Evolutionary conservation across 441 rosid species (phyloP).

Genomic region (Gossypium aridum): DNA sequence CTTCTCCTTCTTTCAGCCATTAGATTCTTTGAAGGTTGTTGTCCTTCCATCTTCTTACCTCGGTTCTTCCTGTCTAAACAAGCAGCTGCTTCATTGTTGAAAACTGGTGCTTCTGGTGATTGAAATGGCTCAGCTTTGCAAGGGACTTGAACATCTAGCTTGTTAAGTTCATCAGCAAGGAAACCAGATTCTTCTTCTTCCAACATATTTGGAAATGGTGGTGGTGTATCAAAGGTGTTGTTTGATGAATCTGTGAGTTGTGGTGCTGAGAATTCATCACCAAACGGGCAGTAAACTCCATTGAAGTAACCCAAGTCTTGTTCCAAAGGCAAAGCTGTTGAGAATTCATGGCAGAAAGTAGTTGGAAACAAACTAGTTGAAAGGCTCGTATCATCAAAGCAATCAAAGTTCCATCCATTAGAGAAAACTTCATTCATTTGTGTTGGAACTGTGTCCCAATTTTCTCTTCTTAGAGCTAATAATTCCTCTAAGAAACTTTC

Average conservation of each 20-base stretch:
- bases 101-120: slow-evolving; percentile 25
- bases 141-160: slow-evolving; percentile 22
- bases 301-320: slow-evolving; percentile 30
- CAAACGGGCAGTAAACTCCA: slow-evolving; percentile 26
- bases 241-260: slow-evolving; percentile 42
- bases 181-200: slow-evolving; percentile 30
- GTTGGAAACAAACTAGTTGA: slow-evolving; percentile 12
- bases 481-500: slow-evolving; percentile 37
- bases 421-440: slow-evolving; percentile 33
- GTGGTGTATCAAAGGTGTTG: slow-evolving; percentile 32
- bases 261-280: slow-evolving; percentile 28
- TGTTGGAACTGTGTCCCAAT: slow-evolving; percentile 25
- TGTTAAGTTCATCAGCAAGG: slow-evolving; percentile 23
- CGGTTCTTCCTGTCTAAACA: slow-evolving; percentile 18
- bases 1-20: slow-evolving; percentile 72
- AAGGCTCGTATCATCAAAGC: slow-evolving; percentile 16
- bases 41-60: slow-evolving; percentile 33
- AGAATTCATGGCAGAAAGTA: slow-evolving; percentile 21
- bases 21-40: slow-evolving; percentile 63
- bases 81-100: slow-evolving; percentile 18
- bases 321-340: slow-evolving; percentile 14
- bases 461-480: slow-evolving; percentile 30
- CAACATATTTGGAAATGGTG: slow-evolving; percentile 32
- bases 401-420: slow-evolving; percentile 24
- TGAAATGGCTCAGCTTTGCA: slow-evolving; percentile 40